Evolutionary conservation across 768 basidiomycete species (phyloP).

Genomic region (Russula emetica): DNA sequence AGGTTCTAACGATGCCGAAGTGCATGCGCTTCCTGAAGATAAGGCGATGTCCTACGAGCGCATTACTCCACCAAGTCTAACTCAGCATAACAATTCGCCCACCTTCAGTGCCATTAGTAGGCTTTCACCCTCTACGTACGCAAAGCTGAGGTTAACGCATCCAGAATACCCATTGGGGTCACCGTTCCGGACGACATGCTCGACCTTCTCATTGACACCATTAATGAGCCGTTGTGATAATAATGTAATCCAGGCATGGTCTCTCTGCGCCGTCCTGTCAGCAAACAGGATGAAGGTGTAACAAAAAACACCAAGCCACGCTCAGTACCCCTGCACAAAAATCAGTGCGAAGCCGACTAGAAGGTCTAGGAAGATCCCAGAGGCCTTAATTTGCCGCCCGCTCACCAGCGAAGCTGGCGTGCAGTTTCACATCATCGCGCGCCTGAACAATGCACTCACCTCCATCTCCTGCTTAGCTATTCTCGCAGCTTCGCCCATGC

Average conservation of each 20-base stretch:
- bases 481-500: constrained; percentile 90
- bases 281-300: constrained; percentile 33
- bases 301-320: constrained; percentile 11
- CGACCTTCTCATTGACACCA: constrained; percentile 77
- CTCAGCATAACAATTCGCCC: constrained; percentile 22
- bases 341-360: constrained; percentile 58
- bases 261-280: constrained; percentile 48
- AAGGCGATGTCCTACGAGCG: constrained; percentile 82
- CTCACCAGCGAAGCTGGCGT: constrained; percentile 32
- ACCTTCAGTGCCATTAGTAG: constrained; percentile 97
- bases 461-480: constrained; percentile 90
- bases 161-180: constrained; percentile 90
- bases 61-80: not conserved
- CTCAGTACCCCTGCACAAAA: constrained; percentile 94
- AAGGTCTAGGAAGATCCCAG: constrained; percentile 43
- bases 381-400: constrained; percentile 36
- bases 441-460: constrained; percentile 50
- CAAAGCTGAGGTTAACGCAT: constrained; percentile 92
- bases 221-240: constrained; percentile 79
- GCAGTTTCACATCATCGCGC: constrained; percentile 36
- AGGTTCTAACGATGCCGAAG: constrained; percentile 95
- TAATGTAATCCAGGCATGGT: constrained; percentile 66
- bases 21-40: constrained; percentile 97
- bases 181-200: constrained; percentile 91
- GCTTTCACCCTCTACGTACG: constrained; percentile 96